Base-by-base conservation (phyloP, 345 rosid species). In the Firmiana major region DNA sequence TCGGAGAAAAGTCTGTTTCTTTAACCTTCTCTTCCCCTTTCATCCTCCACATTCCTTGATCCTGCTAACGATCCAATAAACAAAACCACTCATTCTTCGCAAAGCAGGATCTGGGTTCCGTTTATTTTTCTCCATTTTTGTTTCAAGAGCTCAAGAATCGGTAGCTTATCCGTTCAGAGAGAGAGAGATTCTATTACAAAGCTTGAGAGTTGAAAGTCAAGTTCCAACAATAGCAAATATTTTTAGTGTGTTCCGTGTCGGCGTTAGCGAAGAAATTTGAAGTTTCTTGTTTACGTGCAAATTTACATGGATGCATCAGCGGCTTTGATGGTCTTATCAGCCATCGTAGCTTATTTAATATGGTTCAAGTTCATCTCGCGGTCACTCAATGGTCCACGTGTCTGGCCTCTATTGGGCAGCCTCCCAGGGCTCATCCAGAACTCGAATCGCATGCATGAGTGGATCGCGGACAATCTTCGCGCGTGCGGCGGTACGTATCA, bases 391-490 rank as follows among this genome's bases (percentile, higher is more conserved):
- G 97, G 90, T 70, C 97, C 97, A 72, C 93, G 90, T 74, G 94
- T 89, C 63, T 92, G 92, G 92, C 93, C 92, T 7, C 17, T 92
- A 79, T 60, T 92, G 81, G 97, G 97, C 9, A 90, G 97, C 63
- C 92, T 92, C 22, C 93, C 97, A 0, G 94, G 89, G 17, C 86
- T 92, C 62, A 80, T 90, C 42, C 69, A 81, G 63, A 88, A 92
- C 79, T 75, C 87, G 21, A 85, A 76, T 57, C 88, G 92, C 24
- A 60, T 88, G 89, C 97, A 92, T 21, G 97, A 92, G 65, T 92
- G 92, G 93, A 92, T 92, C 75, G 81, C 89, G 15, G 94, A 90
- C 63, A 92, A 90, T 57, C 93, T 92, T 43, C 93, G 92, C 55
- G 76, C 83, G 67, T 83, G 86, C 12, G 90, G 89, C 15, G 94